phyloP scores from a whole-genome alignment of 2,329 filamentous ascomycete genomes.

The Paecilomyces sp. region DNA sequence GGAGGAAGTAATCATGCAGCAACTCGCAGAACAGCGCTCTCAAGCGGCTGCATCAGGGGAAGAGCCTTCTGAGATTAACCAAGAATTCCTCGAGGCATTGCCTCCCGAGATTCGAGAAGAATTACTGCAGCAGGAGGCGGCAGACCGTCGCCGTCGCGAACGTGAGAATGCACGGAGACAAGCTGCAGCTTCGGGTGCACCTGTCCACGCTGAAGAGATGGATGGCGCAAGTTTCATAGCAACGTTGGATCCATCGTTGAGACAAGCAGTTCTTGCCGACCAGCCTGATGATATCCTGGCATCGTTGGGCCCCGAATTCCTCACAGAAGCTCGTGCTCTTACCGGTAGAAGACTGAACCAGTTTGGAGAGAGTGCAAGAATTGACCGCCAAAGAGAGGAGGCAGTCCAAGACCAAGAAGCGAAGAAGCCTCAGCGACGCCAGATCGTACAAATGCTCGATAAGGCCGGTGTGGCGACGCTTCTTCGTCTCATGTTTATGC shows the following conservation, averaged over 20 bases:
- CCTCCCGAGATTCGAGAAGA: constrained; percentile 86
- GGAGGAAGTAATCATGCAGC: constrained; percentile 90
- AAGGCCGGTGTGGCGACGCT: constrained; percentile 94
- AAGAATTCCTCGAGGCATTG: constrained; percentile 88
- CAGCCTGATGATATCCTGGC: constrained; percentile 84
- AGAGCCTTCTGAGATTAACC: constrained; percentile 62
- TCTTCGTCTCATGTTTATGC: constrained; percentile 96
- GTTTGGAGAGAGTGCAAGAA: constrained; percentile 37
- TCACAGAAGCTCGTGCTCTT: constrained; percentile 74
- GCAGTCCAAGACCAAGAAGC: constrained; percentile 37
- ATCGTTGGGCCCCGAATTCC: constrained; percentile 75
- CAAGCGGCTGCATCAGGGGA: constrained; percentile 66
- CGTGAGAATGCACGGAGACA: constrained; percentile 72
- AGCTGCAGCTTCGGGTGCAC: constrained; percentile 43
- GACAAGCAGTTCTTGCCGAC: constrained; percentile 82
- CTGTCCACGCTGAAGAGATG: constrained; percentile 67
- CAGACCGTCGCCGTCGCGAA: constrained; percentile 80
- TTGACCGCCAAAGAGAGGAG: constrained; percentile 29
- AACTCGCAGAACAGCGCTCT: constrained; percentile 74
- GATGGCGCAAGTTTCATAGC: constrained; percentile 88
- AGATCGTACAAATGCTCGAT: constrained; percentile 93
- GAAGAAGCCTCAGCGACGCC: constrained; percentile 65
- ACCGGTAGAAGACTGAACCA: constrained; percentile 51
- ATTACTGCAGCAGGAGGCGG: constrained; percentile 81
- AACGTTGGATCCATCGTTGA: constrained; percentile 75